These are phyloP conservation scores for Boletus fagicola DNA, from an alignment of 768 basidiomycete genomes.

Conservation along the genomic window DNA sequence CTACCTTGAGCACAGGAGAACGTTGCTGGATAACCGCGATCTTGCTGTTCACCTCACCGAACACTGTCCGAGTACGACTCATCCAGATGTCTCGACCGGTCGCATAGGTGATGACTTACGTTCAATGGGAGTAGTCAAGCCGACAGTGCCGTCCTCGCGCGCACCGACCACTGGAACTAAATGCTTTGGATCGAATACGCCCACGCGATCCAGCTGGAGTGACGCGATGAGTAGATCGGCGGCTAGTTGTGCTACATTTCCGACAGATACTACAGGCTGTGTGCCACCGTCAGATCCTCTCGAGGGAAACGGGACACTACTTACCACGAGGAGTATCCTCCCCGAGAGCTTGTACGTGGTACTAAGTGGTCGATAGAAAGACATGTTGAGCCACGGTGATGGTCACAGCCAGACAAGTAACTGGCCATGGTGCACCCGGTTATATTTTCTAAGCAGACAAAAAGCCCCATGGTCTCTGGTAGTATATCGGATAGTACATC, in stretches of 20 bases:
- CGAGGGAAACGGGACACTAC: slow-evolving; percentile 1
- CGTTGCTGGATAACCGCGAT: slow-evolving; percentile 74
- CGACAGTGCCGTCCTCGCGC: slow-evolving; percentile 57
- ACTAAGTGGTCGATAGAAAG: slow-evolving; percentile 32
- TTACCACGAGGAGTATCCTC: slow-evolving; percentile 31
- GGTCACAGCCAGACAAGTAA: background rate
- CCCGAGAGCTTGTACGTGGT: slow-evolving; percentile 28
- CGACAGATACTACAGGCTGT: slow-evolving; percentile 74
- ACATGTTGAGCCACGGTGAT: slow-evolving; percentile 10
- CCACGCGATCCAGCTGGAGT: slow-evolving; percentile 57
- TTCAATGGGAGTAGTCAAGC: slow-evolving; percentile 76
- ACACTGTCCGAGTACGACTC: slow-evolving; percentile 46
- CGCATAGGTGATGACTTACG: slow-evolving; percentile 41
- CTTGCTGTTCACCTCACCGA: slow-evolving; percentile 47
- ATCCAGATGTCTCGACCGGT: background rate
- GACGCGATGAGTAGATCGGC: slow-evolving; percentile 72
- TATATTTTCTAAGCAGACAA: background rate
- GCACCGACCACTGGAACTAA: slow-evolving; percentile 72
- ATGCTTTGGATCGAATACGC: slow-evolving; percentile 58
- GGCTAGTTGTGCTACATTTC: slow-evolving; percentile 79
- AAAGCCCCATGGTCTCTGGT: slow-evolving; percentile 31
- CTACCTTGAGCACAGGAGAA: slow-evolving; percentile 75
- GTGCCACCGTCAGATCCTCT: slow-evolving; percentile 9
- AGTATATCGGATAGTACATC: slow-evolving; percentile 53
- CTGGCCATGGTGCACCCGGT: no score